These are phyloP conservation scores for Simplicillium sp. DNA, from an alignment of 2,329 filamentous ascomycete species.

Conservation along the genomic window DNA sequence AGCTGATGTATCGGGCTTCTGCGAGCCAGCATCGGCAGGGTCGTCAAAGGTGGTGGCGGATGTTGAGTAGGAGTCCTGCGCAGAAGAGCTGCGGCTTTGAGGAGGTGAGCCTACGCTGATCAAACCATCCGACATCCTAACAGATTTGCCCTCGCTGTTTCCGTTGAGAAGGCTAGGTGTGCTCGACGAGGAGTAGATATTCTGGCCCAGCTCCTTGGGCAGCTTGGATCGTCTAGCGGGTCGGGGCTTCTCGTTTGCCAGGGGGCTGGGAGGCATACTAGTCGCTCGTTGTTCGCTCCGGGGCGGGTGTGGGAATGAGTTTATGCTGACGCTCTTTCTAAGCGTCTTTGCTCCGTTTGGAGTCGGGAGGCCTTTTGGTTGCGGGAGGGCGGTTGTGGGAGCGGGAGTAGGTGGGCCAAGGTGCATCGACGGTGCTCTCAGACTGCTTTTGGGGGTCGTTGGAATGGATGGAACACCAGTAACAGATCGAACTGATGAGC, in stretches of 20 bases:
- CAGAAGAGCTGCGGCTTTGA: constrained; percentile 84
- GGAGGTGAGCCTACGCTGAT: constrained; percentile 73
- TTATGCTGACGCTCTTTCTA: constrained; percentile 86
- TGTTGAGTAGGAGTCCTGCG: constrained; percentile 85
- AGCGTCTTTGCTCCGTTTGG: constrained; percentile 55
- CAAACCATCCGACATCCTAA: constrained; percentile 65
- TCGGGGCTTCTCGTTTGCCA: constrained; percentile 41
- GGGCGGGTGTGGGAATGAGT: constrained; percentile 85
- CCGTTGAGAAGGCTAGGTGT: constrained; percentile 73
- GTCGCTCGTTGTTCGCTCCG: constrained; percentile 49
- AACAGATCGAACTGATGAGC: not conserved
- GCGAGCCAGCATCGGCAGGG: constrained; percentile 43
- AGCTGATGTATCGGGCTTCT: constrained; percentile 15
- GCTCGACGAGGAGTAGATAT: constrained; percentile 33
- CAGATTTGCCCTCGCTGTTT: constrained; percentile 66
- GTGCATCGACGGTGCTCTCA: constrained; percentile 49
- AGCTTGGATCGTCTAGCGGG: constrained; percentile 44
- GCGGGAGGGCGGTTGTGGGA: constrained; percentile 43
- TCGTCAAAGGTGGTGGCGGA: constrained; percentile 87
- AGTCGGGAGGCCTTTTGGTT: constrained; percentile 44
- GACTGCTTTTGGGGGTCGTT: constrained; percentile 44
- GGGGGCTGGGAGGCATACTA: constrained; percentile 54
- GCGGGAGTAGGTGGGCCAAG: constrained; percentile 43
- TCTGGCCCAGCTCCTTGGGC: constrained; percentile 42
- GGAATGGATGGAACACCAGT: constrained; percentile 26